Base-by-base conservation (phyloP, 352 stramenopile species). In the Globisporangium barbulae region DNA sequence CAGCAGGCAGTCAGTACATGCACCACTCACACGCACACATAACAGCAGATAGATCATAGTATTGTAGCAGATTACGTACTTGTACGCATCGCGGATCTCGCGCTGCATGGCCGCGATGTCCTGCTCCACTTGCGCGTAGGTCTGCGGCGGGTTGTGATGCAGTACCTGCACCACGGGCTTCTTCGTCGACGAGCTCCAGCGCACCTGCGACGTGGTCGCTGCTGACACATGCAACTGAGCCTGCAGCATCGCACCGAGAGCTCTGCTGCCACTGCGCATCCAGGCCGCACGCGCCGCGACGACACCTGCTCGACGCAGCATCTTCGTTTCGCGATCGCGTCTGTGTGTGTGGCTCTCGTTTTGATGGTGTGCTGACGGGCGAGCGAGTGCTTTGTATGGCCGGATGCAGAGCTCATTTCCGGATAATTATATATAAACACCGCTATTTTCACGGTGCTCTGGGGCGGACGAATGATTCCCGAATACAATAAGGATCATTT, bases 11-110 rank as follows among this genome's bases (percentile, higher is more conserved):
- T 33, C 12, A 53, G 31, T 54, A 33, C 37, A 45, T 13, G 21
- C 15, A 35, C 12, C n/a, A 52, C 22, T 5, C 47, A 53, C 5
- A 54, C n/a, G 10, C 25, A 37, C 5, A 6, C 22, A 22, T 17
- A 35, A 31, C 7, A 12, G 35, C 25, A 54, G 13, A 52, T 17
- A 42, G 35, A 7, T 42, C 35, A 17, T 2, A 3, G 35, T 9
- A 13, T 13, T 45, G 15, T n/a, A n/a, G 39, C 39, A n/a, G 5
- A n/a, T 15, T 9, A 82, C 73, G 58, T 59, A 93, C 84, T 83
- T 91, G 71, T 94, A 94, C 1, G 80, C 80, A 37, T 91, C 82
- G 48, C 85, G 85, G 63, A 94, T 93, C 70, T 88, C 81, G 52
- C 84, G 81, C 67, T 94, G 85, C 78, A 94, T 84, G 49, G 47